Conservation (phyloP, 805 yeast species). For the Candida chauliodis region DNA sequence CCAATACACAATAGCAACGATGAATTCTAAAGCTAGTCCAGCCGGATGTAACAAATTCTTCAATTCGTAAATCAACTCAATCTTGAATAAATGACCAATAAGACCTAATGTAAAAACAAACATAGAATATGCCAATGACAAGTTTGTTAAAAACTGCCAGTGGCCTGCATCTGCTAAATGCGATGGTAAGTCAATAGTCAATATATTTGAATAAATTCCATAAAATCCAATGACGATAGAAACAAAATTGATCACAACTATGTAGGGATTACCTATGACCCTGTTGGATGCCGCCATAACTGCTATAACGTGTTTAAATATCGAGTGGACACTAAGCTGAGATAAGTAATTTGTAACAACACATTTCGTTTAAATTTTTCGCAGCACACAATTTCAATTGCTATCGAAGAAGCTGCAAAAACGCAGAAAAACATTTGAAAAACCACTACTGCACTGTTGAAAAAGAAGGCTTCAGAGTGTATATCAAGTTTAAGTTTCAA, state of each 20-base stretch:
- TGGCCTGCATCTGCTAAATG: constrained; percentile 57
- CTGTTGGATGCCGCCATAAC: constrained; percentile 11
- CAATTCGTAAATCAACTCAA: constrained; percentile 20
- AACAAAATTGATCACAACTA: constrained; percentile 19
- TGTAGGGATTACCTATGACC: constrained; percentile 28
- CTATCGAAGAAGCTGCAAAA: too few relatives aligned
- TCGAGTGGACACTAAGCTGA: too few relatives aligned
- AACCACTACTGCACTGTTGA: too few relatives aligned
- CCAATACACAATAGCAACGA: constrained; percentile 70
- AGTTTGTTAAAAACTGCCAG: constrained; percentile 68
- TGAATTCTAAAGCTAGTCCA: constrained; percentile 54
- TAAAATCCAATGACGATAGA: constrained; percentile 26
- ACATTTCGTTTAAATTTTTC: too few relatives aligned
- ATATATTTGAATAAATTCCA: constrained; percentile 21
- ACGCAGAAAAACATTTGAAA: too few relatives aligned
- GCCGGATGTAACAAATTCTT: constrained; percentile 49
- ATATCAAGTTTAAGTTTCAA: too few relatives aligned
- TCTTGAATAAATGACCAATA: constrained; percentile 28
- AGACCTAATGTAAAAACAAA: constrained; percentile 39
- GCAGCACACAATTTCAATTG: too few relatives aligned
- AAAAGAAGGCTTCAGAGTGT: too few relatives aligned
- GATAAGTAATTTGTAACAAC: too few relatives aligned
- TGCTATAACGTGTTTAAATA: too few relatives aligned
- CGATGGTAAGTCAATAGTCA: constrained; percentile 41
- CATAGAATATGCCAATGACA: constrained; percentile 50